These are phyloP conservation scores for Penicilliopsis zonata DNA, from an alignment of 495 filamentous ascomycete species.

Conservation along the genomic window DNA sequence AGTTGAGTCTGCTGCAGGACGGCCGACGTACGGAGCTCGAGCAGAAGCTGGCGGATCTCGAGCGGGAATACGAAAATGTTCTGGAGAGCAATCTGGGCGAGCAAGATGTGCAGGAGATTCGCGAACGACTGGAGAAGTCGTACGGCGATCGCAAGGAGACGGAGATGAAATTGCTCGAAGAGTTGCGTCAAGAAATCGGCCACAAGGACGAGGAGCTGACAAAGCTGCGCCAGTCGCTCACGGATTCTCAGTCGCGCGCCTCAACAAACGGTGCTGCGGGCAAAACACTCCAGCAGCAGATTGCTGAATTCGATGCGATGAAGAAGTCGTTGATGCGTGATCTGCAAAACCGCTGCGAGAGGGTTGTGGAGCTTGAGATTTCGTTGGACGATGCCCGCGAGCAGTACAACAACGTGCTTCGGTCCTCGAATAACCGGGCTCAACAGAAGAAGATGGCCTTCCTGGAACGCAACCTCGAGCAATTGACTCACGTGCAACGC, in stretches of 20 bases:
- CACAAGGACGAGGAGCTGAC: constrained; percentile 67
- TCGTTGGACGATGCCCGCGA: constrained; percentile 92
- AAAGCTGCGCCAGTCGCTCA: constrained; percentile 58
- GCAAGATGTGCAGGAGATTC: constrained; percentile 72
- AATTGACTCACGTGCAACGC: constrained; percentile 90
- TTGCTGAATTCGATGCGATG: constrained; percentile 97
- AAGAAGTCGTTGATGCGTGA: constrained; percentile 99
- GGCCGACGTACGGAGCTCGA: constrained; percentile 63
- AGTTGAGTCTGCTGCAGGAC: constrained; percentile 47
- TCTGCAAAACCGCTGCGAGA: constrained; percentile 93
- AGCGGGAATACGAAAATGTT: constrained; percentile 71
- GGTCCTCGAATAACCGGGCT: constrained; percentile 89
- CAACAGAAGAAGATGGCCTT: constrained; percentile 99
- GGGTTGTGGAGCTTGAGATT: constrained; percentile 95
- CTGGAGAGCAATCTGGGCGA: constrained; percentile 70
- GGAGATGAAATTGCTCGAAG: constrained; percentile 55
- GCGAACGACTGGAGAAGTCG: constrained; percentile 60
- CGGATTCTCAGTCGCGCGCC: constrained; percentile 58
- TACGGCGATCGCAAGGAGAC: constrained; percentile 62
- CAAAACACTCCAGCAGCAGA: constrained; percentile 94
- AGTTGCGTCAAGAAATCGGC: constrained; percentile 58
- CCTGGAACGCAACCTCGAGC: constrained; percentile 94
- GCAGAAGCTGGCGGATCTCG: constrained; percentile 53
- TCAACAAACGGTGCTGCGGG: constrained; percentile 57
- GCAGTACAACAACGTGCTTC: constrained; percentile 96